A percentile compares a stretch with the other conserved stretches of the same genome.
These are phyloP conservation scores for Rhododendron ferrugineum DNA, from an alignment of 148 eudicot species.

Conservation along the genomic window DNA sequence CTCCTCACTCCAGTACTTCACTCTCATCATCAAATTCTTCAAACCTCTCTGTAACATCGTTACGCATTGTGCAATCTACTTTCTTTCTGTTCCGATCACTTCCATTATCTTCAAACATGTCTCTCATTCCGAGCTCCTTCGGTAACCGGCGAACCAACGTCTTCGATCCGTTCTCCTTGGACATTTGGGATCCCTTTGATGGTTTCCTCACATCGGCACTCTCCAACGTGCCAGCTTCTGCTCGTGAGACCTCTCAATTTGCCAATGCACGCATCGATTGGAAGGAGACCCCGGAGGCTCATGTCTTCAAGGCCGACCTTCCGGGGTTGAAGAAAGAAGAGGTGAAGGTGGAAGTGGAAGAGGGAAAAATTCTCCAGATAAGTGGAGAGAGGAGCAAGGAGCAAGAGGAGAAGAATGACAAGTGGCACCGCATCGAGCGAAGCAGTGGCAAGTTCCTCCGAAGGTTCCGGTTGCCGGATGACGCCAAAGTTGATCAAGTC, in stretches of 20 bases:
- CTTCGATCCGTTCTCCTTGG: conserved; percentile 34
- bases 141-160: conserved; percentile 29
- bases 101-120: background rate
- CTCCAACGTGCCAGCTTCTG: conserved; percentile 20
- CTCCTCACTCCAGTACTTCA: background rate
- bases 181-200: conserved; percentile 29
- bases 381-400: conserved; percentile 24
- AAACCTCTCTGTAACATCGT: background rate
- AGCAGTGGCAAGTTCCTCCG: conserved; percentile 41
- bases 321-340: conserved; percentile 52
- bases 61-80: background rate
- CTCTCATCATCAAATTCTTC: background rate
- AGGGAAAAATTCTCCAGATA: conserved; percentile 30
- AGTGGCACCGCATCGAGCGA: conserved; percentile 41
- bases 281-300: conserved; percentile 39
- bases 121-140: conserved; percentile 26
- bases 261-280: conserved; percentile 35
- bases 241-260: conserved; percentile 31
- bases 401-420: conserved; percentile 29
- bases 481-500: conserved; percentile 41
- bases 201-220: conserved; percentile 18
- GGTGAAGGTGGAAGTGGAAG: conserved; percentile 47
- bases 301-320: conserved; percentile 45
- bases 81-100: background rate
- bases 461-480: conserved; percentile 40